phyloP scores from a whole-genome alignment of 257 asterid genomes.

The Solanum infundibuliforme region DNA sequence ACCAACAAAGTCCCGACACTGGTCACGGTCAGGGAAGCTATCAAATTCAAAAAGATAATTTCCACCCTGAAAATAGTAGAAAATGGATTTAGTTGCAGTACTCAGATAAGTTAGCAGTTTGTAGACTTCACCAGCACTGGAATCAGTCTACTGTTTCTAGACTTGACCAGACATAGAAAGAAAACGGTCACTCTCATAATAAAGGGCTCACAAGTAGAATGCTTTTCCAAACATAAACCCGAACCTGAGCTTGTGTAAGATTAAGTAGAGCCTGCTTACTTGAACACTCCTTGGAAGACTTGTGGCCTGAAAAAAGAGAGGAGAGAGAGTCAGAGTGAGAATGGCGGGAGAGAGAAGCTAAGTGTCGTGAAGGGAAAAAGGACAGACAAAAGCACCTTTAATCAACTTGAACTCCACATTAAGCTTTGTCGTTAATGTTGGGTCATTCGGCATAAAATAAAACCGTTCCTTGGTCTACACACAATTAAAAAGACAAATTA shows the following conservation, averaged over 20 bases:
- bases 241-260: slow-evolving; percentile 64
- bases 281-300: slow-evolving; percentile 65
- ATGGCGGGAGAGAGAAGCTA: neutral
- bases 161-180: neutral
- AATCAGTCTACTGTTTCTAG: neutral
- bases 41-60: slow-evolving; percentile 74
- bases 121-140: neutral
- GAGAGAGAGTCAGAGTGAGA: neutral
- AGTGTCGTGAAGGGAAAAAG: neutral
- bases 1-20: slow-evolving; percentile 84
- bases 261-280: slow-evolving; percentile 71
- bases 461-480: slow-evolving; percentile 56
- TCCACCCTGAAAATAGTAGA: slow-evolving; percentile 37
- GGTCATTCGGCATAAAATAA: slow-evolving; percentile 57
- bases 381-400: slow-evolving; percentile 39
- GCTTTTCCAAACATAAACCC: neutral
- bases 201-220: neutral
- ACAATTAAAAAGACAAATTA: slow-evolving; percentile 4
- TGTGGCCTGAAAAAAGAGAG: slow-evolving; percentile 41
- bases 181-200: neutral
- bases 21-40: slow-evolving; percentile 78
- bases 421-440: slow-evolving; percentile 50
- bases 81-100: slow-evolving; percentile 3
- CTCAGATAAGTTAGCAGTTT: neutral
- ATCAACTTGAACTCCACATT: slow-evolving; percentile 71